Evolutionary conservation across 805 yeast genomes (phyloP), one percentile per base, ranked within the genome.

Genomic region (Geotrichum ghanense): DNA sequence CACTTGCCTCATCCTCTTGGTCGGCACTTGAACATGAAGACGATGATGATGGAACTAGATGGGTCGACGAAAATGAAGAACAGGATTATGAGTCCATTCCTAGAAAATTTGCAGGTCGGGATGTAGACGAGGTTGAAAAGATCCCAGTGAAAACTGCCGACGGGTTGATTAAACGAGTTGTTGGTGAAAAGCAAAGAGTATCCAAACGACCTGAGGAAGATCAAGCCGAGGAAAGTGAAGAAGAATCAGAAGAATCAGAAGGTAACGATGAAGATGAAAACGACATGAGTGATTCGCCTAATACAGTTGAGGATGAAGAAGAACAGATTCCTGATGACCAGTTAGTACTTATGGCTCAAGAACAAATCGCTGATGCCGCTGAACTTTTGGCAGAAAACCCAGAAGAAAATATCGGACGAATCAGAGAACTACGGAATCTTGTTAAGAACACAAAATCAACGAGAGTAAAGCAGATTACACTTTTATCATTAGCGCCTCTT

Each of bases 371-470:
- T 0, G 78, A 75, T 17, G 63, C 81, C 43, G 96, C 95, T 1
- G 83, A 85, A 35, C 74, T 74, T 39, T 65, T 90, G 27, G 78
- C 78, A 56, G 95, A 88, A 60, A 85, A 86, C 49, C 96, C 97
- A 4, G 97, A 92, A 62, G 95, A 86, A 57, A 76, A 89, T 56
- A 71, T 82, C 5, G 59, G 74, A 12, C 69, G 78, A 23, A 67
- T 89, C 10, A 72, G 83, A 1, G 76, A 89, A 59, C 69, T 66
- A 12, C 52, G 62, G 3, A 58, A 56, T 10, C 50, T 53, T 16
- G 52, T 57, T 26, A 45, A 46, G 42, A 54, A 50, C 48, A 81
- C 92, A 1, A 74, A 73, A 53, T 79, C 82, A 53, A 69, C 49
- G 41, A 53, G 54, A 35, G 50, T 53, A 75, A 47, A 81, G 74